Percentiles rank a stretch among this genome's conserved stretches.
phyloP scores from a whole-genome alignment of 2,329 filamentous ascomycete genomes.

The Ophiostoma fasciatum region DNA sequence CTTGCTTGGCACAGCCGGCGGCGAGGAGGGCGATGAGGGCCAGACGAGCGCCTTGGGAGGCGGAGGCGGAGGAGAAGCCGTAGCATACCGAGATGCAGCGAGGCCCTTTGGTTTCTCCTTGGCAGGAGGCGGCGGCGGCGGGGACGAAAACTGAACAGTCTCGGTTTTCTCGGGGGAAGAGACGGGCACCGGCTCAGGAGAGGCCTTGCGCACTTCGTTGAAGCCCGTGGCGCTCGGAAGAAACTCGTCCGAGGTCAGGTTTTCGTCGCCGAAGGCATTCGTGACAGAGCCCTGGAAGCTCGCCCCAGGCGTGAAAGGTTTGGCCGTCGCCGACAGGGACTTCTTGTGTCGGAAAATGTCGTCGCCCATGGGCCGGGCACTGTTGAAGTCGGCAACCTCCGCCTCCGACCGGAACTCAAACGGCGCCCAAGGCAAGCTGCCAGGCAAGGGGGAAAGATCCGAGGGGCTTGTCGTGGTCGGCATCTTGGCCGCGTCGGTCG shows the following conservation, averaged over 20 bases:
- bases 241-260: not conserved
- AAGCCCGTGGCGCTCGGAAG: conserved; percentile 8
- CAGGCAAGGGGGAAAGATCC: conserved; percentile 35
- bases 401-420: conserved; percentile 41
- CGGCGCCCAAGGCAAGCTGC: conserved; percentile 38
- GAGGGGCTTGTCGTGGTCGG: conserved; percentile 32
- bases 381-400: conserved; percentile 36
- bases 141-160: conserved; percentile 2
- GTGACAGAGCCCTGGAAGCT: conserved; percentile 14
- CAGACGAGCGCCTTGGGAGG: conserved; percentile 28
- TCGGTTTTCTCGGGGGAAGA: not conserved
- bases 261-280: conserved; percentile 13
- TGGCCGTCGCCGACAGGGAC: conserved; percentile 56
- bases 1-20: conserved; percentile 16
- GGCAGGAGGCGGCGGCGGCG: conserved; percentile 14
- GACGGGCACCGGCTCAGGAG: not conserved
- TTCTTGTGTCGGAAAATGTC: conserved; percentile 30
- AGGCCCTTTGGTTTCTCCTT: conserved; percentile 22
- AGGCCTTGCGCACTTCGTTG: conserved; percentile 11
- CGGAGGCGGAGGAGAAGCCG: conserved; percentile 17
- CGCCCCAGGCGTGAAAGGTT: conserved; percentile 45
- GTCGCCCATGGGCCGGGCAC: conserved; percentile 34
- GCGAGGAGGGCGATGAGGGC: conserved; percentile 27
- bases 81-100: conserved; percentile 32
- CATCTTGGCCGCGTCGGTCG: conserved; percentile 35